These are phyloP conservation scores for Thelonectria olida DNA, from an alignment of 2,329 filamentous ascomycete species.

Conservation along the genomic window DNA sequence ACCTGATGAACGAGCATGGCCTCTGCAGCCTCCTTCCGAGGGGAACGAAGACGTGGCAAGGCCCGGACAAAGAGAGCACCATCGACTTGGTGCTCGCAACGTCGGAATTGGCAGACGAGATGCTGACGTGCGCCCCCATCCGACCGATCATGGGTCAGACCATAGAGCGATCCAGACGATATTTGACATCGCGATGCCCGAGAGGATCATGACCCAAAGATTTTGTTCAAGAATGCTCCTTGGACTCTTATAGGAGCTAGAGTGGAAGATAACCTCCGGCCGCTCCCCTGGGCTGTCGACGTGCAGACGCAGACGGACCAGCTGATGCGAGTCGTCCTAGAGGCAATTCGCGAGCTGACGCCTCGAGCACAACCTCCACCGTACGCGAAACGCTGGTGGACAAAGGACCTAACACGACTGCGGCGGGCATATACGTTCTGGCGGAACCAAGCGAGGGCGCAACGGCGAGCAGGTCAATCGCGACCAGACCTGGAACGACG, in stretches of 20 bases:
- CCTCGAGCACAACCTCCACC: constrained; percentile 11
- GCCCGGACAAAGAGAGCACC: constrained; percentile 28
- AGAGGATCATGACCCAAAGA: constrained; percentile 16
- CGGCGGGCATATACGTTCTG: constrained; percentile 22
- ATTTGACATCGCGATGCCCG: constrained; percentile 34
- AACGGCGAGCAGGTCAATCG: background rate
- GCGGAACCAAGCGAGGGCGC: constrained; percentile 11
- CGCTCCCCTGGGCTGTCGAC: background rate
- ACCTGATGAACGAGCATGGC: constrained; percentile 45
- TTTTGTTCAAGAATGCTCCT: constrained; percentile 40
- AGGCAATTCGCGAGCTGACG: constrained; percentile 14
- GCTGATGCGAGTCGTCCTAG: background rate
- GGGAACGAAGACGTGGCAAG: constrained; percentile 47
- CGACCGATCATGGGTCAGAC: constrained; percentile 41
- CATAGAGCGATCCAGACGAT: constrained; percentile 42
- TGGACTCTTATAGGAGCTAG: constrained; percentile 11
- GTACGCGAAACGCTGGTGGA: constrained; percentile 19
- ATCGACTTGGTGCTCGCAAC: constrained; percentile 39
- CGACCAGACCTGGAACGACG: background rate
- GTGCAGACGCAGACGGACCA: background rate
- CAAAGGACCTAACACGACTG: constrained; percentile 7
- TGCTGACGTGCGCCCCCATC: constrained; percentile 25
- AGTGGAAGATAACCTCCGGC: background rate
- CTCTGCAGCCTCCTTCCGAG: constrained; percentile 45
- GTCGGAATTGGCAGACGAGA: constrained; percentile 29